These are phyloP conservation scores for Colletotrichum neosansevieriae DNA, from an alignment of 2,329 filamentous ascomycete species.

Conservation along the genomic window DNA sequence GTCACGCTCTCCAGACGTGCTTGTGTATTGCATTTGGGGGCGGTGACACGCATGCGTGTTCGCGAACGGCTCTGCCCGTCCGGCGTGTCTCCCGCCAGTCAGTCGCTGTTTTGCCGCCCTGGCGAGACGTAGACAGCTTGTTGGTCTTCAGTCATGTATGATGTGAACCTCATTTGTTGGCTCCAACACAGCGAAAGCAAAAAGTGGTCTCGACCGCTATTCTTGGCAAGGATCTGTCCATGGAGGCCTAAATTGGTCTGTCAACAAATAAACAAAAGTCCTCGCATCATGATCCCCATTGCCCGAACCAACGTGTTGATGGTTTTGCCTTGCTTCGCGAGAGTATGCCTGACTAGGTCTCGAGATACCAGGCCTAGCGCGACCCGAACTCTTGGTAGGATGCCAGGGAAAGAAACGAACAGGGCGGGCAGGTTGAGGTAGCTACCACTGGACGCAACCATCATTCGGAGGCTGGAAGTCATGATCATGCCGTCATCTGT, in stretches of 20 bases:
- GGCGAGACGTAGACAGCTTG: slow-evolving; percentile 18
- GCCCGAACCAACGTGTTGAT: slow-evolving; percentile 11
- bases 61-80: slow-evolving; percentile 30
- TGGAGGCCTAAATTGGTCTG: slow-evolving; percentile 4
- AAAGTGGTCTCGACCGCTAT: slow-evolving; percentile 14
- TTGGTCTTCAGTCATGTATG: neutral
- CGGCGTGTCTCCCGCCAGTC: slow-evolving; percentile 18
- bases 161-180: slow-evolving; percentile 18
- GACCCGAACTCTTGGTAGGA: slow-evolving; percentile 13
- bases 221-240: slow-evolving; percentile 7
- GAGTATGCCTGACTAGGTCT: slow-evolving; percentile 17
- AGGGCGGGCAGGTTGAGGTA: neutral
- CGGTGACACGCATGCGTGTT: slow-evolving; percentile 20
- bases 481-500: slow-evolving; percentile 2
- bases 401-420: neutral
- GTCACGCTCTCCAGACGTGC: slow-evolving; percentile 17
- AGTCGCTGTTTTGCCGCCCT: slow-evolving; percentile 28
- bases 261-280: slow-evolving; percentile 22
- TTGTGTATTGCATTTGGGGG: slow-evolving; percentile 14
- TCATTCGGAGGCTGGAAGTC: neutral
- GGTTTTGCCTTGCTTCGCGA: slow-evolving; percentile 12
- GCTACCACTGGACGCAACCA: too few relatives aligned
- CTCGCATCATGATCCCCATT: neutral
- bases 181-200: slow-evolving; percentile 26
- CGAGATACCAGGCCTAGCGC: slow-evolving; percentile 15